Conservation (phyloP, 108 stramenopile genomes). For the Schizochytrium sp. region DNA sequence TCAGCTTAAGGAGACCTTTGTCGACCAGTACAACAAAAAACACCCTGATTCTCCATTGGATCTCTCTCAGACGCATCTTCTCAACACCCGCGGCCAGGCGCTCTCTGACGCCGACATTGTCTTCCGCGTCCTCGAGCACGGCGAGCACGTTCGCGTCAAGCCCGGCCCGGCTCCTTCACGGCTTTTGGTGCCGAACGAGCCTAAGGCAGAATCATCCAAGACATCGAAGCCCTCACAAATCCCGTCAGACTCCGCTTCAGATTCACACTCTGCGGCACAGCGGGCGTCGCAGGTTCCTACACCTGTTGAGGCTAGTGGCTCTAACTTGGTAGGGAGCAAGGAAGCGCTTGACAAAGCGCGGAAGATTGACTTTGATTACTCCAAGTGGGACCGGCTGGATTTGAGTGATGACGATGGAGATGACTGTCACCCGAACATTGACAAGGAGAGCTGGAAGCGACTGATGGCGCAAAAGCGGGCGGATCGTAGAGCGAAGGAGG, state of each 20-base stretch:
- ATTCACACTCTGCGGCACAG: background rate
- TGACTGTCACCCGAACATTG: constrained; percentile 99
- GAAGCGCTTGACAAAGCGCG: constrained; percentile 42
- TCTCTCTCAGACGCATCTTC: constrained; percentile 75
- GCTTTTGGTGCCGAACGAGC: background rate
- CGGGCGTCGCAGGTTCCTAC: constrained; percentile 14
- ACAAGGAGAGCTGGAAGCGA: constrained; percentile 89
- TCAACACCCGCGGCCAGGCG: constrained; percentile 1
- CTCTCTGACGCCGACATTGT: constrained; percentile 48
- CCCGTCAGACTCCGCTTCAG: background rate
- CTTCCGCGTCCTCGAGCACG: constrained; percentile 2
- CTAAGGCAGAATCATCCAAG: background rate
- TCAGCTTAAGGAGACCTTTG: constrained; percentile 82
- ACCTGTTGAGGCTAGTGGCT: background rate
- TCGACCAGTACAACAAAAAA: constrained; percentile 86
- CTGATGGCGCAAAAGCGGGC: constrained; percentile 65
- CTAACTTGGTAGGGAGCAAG: background rate
- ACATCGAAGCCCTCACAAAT: background rate
- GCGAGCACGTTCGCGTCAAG: constrained; percentile 59
- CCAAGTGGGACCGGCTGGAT: constrained; percentile 98
- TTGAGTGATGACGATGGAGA: constrained; percentile 93
- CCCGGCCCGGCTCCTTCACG: constrained; percentile 16
- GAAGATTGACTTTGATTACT: constrained; percentile 91
- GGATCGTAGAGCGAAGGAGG: background rate
- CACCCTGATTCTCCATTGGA: constrained; percentile 78